These are phyloP conservation scores for Trichoderma aggressivum DNA, from an alignment of 2,329 filamentous ascomycete genomes.

Conservation along the genomic window DNA sequence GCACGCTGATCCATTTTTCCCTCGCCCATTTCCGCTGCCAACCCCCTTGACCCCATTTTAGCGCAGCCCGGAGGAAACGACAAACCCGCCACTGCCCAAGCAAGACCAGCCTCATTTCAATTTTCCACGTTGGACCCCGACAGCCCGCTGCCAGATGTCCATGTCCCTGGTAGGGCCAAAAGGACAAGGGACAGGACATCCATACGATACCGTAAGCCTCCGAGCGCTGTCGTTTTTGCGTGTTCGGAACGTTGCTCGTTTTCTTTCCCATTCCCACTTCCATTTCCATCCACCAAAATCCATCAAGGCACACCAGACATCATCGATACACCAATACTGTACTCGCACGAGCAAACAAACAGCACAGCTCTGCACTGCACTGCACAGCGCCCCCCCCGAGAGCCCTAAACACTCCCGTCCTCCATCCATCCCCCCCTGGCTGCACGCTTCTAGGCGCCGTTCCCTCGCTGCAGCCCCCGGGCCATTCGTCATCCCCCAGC, in stretches of 20 bases:
- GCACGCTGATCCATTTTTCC: not conserved
- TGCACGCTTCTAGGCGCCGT: not conserved
- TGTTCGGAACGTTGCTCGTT: not conserved
- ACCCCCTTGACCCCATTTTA: slow-evolving; percentile 8
- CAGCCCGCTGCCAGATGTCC: not conserved
- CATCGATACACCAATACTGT: not conserved
- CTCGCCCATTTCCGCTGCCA: slow-evolving; percentile 12
- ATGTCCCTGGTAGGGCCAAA: not conserved
- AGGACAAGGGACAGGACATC: not conserved
- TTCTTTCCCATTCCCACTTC: not conserved
- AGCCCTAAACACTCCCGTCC: too few species aligned
- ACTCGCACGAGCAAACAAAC: not conserved
- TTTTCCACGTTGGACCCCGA: slow-evolving; percentile 9
- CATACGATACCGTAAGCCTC: not conserved
- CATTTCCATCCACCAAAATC: not conserved
- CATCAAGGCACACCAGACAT: not conserved
- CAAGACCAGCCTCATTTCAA: slow-evolving; percentile 15
- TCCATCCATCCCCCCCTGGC: not conserved
- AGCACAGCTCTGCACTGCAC: not conserved
- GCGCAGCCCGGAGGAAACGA: slow-evolving; percentile 13
- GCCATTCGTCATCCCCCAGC: slow-evolving; percentile 17
- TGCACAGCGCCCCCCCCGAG: not conserved
- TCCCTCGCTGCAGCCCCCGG: not conserved
- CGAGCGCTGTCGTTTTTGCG: not conserved
- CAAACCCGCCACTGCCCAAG: slow-evolving; percentile 15